Percentiles rank a stretch among this genome's conserved stretches.
Evolutionary conservation across 345 rosid species (phyloP).

Genomic region (Trapa bicornis): DNA sequence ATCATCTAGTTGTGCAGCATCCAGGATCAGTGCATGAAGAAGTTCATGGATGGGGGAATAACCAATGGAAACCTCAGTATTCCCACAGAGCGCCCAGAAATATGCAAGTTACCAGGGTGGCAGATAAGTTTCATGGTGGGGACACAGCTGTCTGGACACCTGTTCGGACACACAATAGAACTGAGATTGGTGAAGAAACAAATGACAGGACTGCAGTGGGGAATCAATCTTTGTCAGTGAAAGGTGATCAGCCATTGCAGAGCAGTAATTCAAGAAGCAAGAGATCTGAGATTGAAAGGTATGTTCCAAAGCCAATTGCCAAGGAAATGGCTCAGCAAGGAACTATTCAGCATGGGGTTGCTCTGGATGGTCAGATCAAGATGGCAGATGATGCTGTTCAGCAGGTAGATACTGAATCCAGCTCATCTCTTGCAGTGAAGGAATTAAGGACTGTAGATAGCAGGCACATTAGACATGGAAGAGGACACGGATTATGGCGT

Average conservation of each 20-base stretch:
- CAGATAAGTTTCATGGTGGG: conserved; percentile 35
- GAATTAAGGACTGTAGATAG: conserved; percentile 45
- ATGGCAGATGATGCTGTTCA: conserved; percentile 20
- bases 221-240: conserved; percentile 20
- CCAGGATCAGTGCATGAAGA: conserved; percentile 40
- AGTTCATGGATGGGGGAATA: conserved; percentile 30
- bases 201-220: conserved; percentile 30
- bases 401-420: conserved; percentile 22
- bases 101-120: conserved; percentile 29
- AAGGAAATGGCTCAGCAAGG: conserved; percentile 69
- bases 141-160: conserved; percentile 91
- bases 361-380: conserved; percentile 20
- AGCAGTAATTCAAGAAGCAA: conserved; percentile 51
- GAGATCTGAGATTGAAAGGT: conserved; percentile 86
- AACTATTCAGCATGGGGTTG: conserved; percentile 25
- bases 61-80: conserved; percentile 58
- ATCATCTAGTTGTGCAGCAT: conserved; percentile 31
- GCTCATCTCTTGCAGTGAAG: conserved; percentile 19
- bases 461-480: conserved; percentile 45
- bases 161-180: conserved; percentile 45
- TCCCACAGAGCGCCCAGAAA: conserved; percentile 45
- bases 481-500: conserved; percentile 57
- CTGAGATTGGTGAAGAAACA: conserved; percentile 41
- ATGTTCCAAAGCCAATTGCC: conserved; percentile 71
- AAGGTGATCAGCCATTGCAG: conserved; percentile 41